Conservation (phyloP, 2,329 filamentous ascomycete species). For the Stenocarpella maydis region DNA sequence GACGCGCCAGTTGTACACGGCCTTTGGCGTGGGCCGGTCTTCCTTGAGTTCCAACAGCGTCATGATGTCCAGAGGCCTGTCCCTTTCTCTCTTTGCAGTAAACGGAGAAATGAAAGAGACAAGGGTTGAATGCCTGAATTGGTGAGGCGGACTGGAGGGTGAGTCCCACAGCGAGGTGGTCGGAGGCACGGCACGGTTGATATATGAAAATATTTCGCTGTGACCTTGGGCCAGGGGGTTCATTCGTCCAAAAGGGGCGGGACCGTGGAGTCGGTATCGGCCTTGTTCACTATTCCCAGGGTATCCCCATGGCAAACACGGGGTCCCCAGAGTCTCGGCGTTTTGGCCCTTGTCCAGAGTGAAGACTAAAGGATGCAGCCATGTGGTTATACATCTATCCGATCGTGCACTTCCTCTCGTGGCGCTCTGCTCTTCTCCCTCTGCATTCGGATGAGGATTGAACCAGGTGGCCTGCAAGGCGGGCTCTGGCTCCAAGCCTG, state of each 20-base stretch:
- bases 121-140: slow-evolving; percentile 1
- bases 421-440: background rate
- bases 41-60: slow-evolving; percentile 59
- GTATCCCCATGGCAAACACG: slow-evolving; percentile 14
- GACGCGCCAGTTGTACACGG: slow-evolving; percentile 69
- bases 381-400: slow-evolving; percentile 29
- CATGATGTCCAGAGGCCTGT: slow-evolving; percentile 39
- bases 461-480: slow-evolving; percentile 27
- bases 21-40: slow-evolving; percentile 64
- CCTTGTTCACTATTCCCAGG: slow-evolving; percentile 16
- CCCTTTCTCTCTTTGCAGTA: background rate
- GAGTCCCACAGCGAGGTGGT: background rate
- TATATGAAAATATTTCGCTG: slow-evolving; percentile 32
- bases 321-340: slow-evolving; percentile 27
- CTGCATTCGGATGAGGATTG: slow-evolving; percentile 29
- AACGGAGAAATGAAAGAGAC: background rate
- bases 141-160: background rate
- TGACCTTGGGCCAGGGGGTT: slow-evolving; percentile 17
- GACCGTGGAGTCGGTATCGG: slow-evolving; percentile 14
- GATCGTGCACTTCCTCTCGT: background rate
- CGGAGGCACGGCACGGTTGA: slow-evolving; percentile 19
- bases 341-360: background rate
- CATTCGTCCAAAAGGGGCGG: slow-evolving; percentile 8
- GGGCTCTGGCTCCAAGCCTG: background rate
- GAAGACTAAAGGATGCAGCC: background rate